Base-by-base conservation (phyloP, 805 yeast species). In the Saccharomycopsis sp. region DNA sequence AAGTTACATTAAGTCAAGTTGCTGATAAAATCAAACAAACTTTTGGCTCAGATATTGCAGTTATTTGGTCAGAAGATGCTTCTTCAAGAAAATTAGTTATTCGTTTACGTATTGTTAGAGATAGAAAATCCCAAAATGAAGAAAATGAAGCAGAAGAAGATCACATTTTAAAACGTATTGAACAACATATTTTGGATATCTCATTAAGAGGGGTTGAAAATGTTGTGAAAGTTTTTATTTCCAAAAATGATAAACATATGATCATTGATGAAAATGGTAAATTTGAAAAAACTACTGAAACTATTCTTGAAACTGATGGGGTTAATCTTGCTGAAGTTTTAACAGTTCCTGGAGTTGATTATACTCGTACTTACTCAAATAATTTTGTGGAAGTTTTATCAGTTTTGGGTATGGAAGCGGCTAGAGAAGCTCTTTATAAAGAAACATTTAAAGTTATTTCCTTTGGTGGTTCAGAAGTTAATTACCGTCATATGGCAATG, bases 281-380 rank as follows among this genome's bases (percentile, higher is more conserved):
- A 48, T 92, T 67, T 55, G 73, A 75, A 46, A 92, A 87, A 65
- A 80, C 80, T 48, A 88, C 85, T 58, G 97, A 92, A 60, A 92
- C 97, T 96, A 96, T 89, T 29, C 72, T 92, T 60, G 99, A 92
- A 73, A 89, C 98, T 2, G 99, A 92, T 66, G 99, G 99, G 70
- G 89, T 85, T 42, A 94, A 89, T 56, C 70, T 92, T 51, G 80
- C 96, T 2, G 96, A 87, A 53, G 98, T 92, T 37, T 85, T 92
- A 79, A 70, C 86, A 28, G 92, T 87, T 46, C 88, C 87, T 14
- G 98, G 98, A 57, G 96, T 92, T 36, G 97, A 92, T 60, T 70
- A 94, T 3, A 59, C 79, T 13, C 73, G 96, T 57, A 84, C 94
- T 3, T 92, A 89, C 65, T 88, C 97, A 32, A 92, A 92, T 66